A percentile compares a stretch with the other conserved stretches of the same genome.
phyloP scores from a whole-genome alignment of 768 basidiomycete genomes.

The Phanerochaete carnosa region DNA sequence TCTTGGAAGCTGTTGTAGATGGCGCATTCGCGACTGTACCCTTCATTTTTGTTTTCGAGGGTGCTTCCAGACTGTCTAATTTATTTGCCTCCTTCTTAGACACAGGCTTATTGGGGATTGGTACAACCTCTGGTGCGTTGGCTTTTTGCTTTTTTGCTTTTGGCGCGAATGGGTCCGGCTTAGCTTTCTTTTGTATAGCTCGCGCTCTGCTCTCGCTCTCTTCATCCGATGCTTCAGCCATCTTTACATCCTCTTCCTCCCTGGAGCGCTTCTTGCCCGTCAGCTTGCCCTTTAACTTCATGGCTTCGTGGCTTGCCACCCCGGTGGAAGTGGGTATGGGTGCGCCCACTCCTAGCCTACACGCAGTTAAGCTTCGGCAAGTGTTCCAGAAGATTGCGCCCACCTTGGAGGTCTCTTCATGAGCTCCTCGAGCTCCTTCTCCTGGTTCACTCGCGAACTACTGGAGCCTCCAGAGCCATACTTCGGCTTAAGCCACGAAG shows the following conservation, averaged over 20 bases:
- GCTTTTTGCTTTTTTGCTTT: conserved; percentile 29
- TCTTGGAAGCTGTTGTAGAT: conserved; percentile 1
- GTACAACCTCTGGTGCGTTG: background rate
- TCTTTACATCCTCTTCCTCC: conserved; percentile 33
- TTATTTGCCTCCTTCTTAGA: conserved; percentile 35
- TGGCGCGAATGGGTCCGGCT: conserved; percentile 54
- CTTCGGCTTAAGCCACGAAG: conserved; percentile 72
- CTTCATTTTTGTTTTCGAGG: background rate
- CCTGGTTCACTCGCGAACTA: conserved; percentile 16
- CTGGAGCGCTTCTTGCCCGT: conserved; percentile 46
- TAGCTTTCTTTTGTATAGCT: conserved; percentile 56
- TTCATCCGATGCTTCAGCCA: conserved; percentile 30
- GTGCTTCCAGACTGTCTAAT: conserved; percentile 7
- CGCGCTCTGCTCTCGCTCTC: conserved; percentile 60
- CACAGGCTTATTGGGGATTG: background rate
- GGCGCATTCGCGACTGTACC: conserved; percentile 2
- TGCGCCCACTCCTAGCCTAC: conserved; percentile 76
- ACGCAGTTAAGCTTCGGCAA: background rate
- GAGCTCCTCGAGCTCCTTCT: conserved; percentile 60
- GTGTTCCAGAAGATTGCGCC: conserved; percentile 12
- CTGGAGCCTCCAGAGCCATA: conserved; percentile 19
- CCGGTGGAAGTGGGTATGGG: conserved; percentile 46
- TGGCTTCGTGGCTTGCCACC: conserved; percentile 48
- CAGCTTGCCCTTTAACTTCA: conserved; percentile 60
- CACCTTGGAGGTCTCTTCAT: conserved; percentile 73